Percentiles rank a stretch among this genome's conserved stretches.
phyloP scores from a whole-genome alignment of 371 early-diverging fungal species.

The Mortierella sp. region DNA sequence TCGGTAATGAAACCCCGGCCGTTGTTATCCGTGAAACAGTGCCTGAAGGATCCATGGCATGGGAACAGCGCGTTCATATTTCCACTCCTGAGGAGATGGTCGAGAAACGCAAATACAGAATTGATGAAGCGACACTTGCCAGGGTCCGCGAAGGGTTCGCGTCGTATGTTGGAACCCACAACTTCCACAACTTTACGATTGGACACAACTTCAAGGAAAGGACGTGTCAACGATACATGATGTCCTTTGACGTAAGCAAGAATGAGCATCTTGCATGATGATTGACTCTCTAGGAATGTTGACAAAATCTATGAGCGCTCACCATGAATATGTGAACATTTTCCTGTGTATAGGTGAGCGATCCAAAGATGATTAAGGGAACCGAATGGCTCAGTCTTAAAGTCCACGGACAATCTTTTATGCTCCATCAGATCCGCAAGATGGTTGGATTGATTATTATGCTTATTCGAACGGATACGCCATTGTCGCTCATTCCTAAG shows the following conservation, averaged over 20 bases:
- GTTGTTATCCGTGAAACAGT: constrained; percentile 49
- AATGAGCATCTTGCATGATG: background rate
- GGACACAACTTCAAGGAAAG: constrained; percentile 79
- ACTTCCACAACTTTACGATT: constrained; percentile 98
- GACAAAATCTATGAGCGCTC: background rate
- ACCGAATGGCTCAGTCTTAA: constrained; percentile 94
- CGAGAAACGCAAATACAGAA: constrained; percentile 68
- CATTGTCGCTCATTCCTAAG: constrained; percentile 67
- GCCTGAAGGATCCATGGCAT: constrained; percentile 47
- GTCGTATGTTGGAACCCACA: constrained; percentile 90
- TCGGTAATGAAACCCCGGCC: constrained; percentile 6
- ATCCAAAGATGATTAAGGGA: constrained; percentile 82
- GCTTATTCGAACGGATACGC: constrained; percentile 78
- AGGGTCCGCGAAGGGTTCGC: constrained; percentile 75
- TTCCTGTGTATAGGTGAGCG: constrained; percentile 57
- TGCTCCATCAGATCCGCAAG: constrained; percentile 99
- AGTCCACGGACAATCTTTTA: constrained; percentile 98
- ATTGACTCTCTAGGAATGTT: background rate
- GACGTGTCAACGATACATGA: constrained; percentile 83
- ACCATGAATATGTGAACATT: background rate
- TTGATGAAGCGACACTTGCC: constrained; percentile 65
- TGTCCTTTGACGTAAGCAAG: constrained; percentile 69
- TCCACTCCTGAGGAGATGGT: constrained; percentile 61
- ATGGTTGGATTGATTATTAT: constrained; percentile 97
- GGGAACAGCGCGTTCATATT: constrained; percentile 53